phyloP scores from a whole-genome alignment of 306 rosid genomes.

The Hylodesmum podocarpum region DNA sequence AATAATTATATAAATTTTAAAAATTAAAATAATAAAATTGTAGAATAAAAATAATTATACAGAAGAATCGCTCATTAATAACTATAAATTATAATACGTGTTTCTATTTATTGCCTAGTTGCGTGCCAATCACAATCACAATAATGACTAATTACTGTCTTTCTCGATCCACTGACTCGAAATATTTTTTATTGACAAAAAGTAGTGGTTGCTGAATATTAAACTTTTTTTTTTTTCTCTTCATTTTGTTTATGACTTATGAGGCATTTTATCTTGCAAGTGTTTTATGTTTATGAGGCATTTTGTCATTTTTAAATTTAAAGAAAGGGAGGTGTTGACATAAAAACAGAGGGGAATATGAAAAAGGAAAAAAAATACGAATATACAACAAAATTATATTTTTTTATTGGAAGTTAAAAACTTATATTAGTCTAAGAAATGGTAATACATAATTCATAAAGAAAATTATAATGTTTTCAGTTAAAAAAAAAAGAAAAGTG shows the following conservation, averaged over 20 bases:
- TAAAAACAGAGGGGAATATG: background rate
- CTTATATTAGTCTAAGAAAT: background rate
- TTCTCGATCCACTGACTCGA: background rate
- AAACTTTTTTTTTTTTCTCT: background rate
- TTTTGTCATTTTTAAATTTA: background rate
- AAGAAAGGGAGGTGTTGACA: background rate
- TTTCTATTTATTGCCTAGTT: background rate
- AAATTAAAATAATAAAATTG: too few species aligned
- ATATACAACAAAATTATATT: background rate
- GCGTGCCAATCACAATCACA: background rate
- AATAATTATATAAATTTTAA: too few species aligned
- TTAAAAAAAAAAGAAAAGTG: background rate
- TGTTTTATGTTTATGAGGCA: background rate
- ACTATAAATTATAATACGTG: too few species aligned
- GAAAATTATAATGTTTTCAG: background rate
- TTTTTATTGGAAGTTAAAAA: background rate
- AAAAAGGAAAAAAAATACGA: background rate
- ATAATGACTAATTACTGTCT: background rate
- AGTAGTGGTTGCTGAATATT: background rate
- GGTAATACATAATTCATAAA: background rate
- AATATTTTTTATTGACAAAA: background rate
- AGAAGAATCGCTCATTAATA: too few species aligned
- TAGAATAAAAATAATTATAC: too few species aligned
- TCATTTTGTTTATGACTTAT: background rate
- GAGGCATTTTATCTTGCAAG: background rate